Evolutionary conservation across 140 eudicot genomes (phyloP).

Genomic region (Bidens hawaiensis): DNA sequence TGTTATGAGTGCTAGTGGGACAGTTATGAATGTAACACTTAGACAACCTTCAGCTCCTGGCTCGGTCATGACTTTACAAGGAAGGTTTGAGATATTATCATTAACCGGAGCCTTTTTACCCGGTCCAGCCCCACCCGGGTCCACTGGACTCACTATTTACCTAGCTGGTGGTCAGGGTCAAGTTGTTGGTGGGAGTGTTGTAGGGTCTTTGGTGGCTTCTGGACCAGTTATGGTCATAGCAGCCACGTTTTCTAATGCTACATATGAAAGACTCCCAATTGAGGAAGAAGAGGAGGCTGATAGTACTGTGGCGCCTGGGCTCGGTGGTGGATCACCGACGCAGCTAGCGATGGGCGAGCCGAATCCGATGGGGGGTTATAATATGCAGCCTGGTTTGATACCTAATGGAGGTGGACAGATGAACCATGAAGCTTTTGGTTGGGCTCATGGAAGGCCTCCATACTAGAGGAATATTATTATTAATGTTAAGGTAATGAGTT

Average conservation of each 20-base stretch:
- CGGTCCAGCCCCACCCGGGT: slow-evolving; percentile 73
- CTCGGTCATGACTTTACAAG: slow-evolving; percentile 54
- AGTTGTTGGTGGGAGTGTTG: slow-evolving; percentile 75
- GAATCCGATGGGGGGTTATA: slow-evolving; percentile 28
- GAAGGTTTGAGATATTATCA: slow-evolving; percentile 65
- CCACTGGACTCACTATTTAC: slow-evolving; percentile 53
- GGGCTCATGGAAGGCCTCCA: slow-evolving; percentile 59
- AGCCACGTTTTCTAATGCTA: slow-evolving; percentile 70
- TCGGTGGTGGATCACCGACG: slow-evolving; percentile 34
- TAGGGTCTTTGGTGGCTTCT: slow-evolving; percentile 56
- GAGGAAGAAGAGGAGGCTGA: slow-evolving; percentile 57
- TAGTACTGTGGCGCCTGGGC: slow-evolving; percentile 25
- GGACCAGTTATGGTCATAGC: slow-evolving; percentile 68
- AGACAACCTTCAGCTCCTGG: slow-evolving; percentile 59
- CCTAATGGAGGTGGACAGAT: slow-evolving; percentile 52
- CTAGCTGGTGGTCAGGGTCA: slow-evolving; percentile 71
- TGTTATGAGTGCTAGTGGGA: slow-evolving; percentile 62
- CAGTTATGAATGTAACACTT: slow-evolving; percentile 57
- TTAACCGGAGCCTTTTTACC: slow-evolving; percentile 61
- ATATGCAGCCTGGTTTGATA: slow-evolving; percentile 42
- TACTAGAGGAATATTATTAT: slow-evolving; percentile 26
- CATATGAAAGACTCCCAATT: slow-evolving; percentile 54
- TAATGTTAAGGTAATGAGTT: slow-evolving; percentile 16
- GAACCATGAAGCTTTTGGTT: slow-evolving; percentile 58
- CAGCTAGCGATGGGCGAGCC: slow-evolving; percentile 34